phyloP scores from a whole-genome alignment of 2,329 filamentous ascomycete genomes.

The Exophiala sideris region DNA sequence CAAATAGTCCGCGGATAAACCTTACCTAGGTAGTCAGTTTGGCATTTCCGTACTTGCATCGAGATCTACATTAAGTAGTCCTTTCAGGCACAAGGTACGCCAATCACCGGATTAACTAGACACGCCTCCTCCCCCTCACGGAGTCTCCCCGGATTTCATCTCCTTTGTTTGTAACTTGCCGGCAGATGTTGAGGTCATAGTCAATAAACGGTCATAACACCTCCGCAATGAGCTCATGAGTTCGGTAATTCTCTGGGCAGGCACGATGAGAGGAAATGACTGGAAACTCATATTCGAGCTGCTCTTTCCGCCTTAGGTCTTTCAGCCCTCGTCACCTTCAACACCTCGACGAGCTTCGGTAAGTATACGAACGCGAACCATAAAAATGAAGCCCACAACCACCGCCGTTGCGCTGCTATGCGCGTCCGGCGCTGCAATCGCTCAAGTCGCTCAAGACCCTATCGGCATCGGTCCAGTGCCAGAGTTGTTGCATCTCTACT shows the following conservation, averaged over 20 bases:
- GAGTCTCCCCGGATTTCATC: neutral
- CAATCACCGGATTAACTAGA: neutral
- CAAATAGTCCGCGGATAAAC: neutral
- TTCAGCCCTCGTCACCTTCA: neutral
- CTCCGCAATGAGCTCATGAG: conserved; percentile 7
- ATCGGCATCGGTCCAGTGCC: conserved; percentile 42
- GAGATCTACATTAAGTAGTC: neutral
- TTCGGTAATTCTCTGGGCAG: neutral
- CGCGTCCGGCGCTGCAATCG: neutral
- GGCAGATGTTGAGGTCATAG: neutral
- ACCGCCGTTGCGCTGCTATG: neutral
- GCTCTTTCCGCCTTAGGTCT: neutral
- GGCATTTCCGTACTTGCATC: neutral
- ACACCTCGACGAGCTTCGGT: neutral
- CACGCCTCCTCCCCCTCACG: neutral
- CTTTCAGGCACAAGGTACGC: conserved; percentile 3
- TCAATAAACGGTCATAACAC: neutral
- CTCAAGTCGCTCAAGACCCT: conserved; percentile 31
- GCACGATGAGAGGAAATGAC: neutral
- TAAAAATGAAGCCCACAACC: neutral
- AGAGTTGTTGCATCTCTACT: conserved; percentile 51
- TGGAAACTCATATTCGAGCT: neutral
- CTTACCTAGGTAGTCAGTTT: too few species aligned
- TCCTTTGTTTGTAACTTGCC: neutral
- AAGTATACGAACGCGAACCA: neutral